Evolutionary conservation across 2,329 filamentous ascomycete species (phyloP), one percentile per base, ranked within the genome.

Genomic region (Scedosporium apiospermum): DNA sequence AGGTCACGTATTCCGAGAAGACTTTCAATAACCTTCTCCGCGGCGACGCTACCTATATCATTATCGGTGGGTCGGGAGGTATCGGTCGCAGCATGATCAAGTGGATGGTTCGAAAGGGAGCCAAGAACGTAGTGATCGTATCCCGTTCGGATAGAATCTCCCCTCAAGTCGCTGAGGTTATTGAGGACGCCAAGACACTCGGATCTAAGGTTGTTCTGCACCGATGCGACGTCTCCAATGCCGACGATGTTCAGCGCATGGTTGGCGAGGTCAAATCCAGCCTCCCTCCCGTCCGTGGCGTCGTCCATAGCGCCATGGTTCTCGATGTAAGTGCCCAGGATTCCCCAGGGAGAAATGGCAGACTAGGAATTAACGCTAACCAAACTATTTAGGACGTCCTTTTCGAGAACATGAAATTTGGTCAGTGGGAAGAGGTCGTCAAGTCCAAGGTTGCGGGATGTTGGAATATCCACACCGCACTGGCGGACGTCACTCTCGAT

Each of bases 41-140:
- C 2, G 62, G 66, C 1, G 69, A 75, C 6, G 75, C 71, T 0
- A 80, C 81, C 0, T 87, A 87, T 63, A 67, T 87, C 2, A 70
- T 87, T 3, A 76, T 78, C 3, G 85, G 85, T 16, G 82, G 83
- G 0, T 75, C 85, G 0, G 82, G 83, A 16, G 84, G 84, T 10
- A 74, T 87, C 0, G 84, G 84, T 0, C 75, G 77, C 41, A 79
- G 77, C 65, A 79, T 86, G 44, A 78, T 82, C 2, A 72, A 76
- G 61, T 75, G 82, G 62, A 74, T 87, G 62, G 72, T 75, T n/a
- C 67, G 69, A 4, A 76, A 78, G 12, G 84, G 84, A 1, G 84
- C 78, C 1, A 76, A 72, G 18, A 71, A 82, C 62, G 66, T 87
- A 6, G 78, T 79, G 1, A 81, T 85, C 57, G 66, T 86, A 1